Evolutionary conservation across 805 yeast species (phyloP), one percentile per base, ranked within the genome.

Genomic region (Lachancea quebecensis): DNA sequence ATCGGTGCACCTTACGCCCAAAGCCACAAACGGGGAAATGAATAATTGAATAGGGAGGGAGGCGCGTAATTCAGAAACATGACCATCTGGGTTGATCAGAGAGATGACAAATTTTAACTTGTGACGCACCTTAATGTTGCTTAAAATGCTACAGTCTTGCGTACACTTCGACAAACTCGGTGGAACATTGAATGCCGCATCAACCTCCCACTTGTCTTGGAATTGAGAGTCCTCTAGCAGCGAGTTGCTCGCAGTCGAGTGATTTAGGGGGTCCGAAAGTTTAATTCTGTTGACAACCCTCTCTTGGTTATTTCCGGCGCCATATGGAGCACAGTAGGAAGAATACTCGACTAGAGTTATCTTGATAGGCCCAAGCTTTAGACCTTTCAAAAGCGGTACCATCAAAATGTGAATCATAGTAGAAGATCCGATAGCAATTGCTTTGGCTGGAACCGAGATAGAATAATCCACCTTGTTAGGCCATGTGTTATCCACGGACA

Each of bases 401-500:
- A 91, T 60, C 51, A 78, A 70, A 54, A 91, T 71, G 52, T 79
- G 76, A 6, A 91, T 73, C 1, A 87, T 85, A 5, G 84, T 71
- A 0, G 78, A 68, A 0, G 95, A 81, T 1, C 99, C 99, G 36
- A 93, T 81, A 0, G 98, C 95, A 18, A 88, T 76, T 0, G 97
- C 95, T 57, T 86, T 82, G 21, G 87, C 73, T 0, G 98, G 97
- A 5, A 86, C 81, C 43, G 86, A 83, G 48, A 93, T 79, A 2
- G 88, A 77, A 62, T 91, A 91, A 58, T 91, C 97, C 29, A 91
- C 87, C 60, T 93, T 93, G 38, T 80, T 71, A 2, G 98, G 97
- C 98, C 98, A 91, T 1, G 90, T 82, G 61, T 91, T 91, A 59
- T 89, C 96, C 29, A 91, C 95, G 0, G 95, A 86, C 55, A 90